A percentile compares a stretch with the other conserved stretches of the same genome.
Evolutionary conservation across 169 alveolate genomes (phyloP).

Genomic region (Cystoisospora suis): DNA sequence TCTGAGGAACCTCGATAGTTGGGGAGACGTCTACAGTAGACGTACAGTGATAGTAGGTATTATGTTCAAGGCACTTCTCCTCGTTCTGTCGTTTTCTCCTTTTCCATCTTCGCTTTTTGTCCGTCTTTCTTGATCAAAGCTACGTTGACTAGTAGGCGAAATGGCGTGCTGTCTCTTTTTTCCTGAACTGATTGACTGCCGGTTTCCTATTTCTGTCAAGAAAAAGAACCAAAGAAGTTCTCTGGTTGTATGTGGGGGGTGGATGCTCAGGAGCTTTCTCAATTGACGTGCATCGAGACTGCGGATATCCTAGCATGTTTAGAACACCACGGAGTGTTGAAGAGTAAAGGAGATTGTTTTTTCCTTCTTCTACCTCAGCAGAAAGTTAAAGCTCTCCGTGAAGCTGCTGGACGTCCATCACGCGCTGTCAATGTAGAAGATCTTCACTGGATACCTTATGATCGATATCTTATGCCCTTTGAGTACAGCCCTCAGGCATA

Average conservation of each 20-base stretch:
- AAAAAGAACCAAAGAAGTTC: no score
- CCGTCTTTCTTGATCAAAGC: no score
- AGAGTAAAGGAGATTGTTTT: constrained; percentile 80
- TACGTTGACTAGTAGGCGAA: no score
- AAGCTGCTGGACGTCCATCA: constrained; percentile 79
- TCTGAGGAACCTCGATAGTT: no score
- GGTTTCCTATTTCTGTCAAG: no score
- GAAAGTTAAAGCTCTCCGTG: constrained; percentile 75
- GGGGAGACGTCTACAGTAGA: no score
- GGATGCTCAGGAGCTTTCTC: constrained; percentile 76
- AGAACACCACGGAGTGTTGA: constrained; percentile 86
- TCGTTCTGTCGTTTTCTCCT: no score
- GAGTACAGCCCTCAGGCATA: constrained; percentile 73
- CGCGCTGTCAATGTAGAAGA: constrained; percentile 78
- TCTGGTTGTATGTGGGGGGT: no score
- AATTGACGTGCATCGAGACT: constrained; percentile 86
- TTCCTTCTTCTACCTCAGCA: constrained; percentile 82
- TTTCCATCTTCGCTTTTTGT: neutral
- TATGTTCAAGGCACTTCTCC: no score
- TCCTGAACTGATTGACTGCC: no score
- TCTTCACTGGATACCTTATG: constrained; percentile 90
- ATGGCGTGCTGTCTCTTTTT: no score
- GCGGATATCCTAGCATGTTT: constrained; percentile 85
- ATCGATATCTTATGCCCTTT: constrained; percentile 79
- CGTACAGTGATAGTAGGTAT: no score